Evolutionary conservation across 768 basidiomycete species (phyloP).

Genomic region (Pleurotus salmoneostramineus): DNA sequence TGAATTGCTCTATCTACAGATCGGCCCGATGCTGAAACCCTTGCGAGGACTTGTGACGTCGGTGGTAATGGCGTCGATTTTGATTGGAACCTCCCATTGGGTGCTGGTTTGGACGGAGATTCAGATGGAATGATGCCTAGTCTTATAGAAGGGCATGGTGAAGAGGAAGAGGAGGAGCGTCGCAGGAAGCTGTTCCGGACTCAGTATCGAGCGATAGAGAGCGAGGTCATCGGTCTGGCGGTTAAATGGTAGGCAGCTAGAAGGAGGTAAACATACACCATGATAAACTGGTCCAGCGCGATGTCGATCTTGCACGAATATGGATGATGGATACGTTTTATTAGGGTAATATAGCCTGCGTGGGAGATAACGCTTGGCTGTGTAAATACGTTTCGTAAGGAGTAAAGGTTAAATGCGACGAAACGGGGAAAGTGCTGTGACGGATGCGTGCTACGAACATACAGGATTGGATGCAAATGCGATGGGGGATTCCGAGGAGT

Average conservation of each 20-base stretch:
- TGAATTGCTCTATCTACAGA: background rate
- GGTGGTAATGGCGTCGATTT: background rate
- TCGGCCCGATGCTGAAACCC: background rate
- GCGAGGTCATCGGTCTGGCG: constrained; percentile 72
- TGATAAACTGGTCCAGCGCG: background rate
- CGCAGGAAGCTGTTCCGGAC: constrained; percentile 64
- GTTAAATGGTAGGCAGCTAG: constrained; percentile 57
- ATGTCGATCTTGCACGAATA: too few relatives aligned
- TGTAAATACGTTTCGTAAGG: background rate
- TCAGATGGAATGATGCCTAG: constrained; percentile 19
- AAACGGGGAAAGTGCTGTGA: background rate
- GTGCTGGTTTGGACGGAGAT: constrained; percentile 6
- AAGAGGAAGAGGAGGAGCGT: constrained; percentile 37
- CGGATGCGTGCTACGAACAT: background rate
- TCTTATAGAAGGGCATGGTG: constrained; percentile 24
- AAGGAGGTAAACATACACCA: background rate
- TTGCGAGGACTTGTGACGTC: background rate
- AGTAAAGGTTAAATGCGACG: background rate
- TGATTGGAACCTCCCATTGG: constrained; percentile 4
- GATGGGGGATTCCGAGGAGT: background rate
- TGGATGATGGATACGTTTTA: too few relatives aligned
- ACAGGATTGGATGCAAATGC: constrained; percentile 1
- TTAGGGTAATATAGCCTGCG: background rate
- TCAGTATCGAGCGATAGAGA: constrained; percentile 80
- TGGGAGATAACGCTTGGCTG: background rate